Base-by-base conservation (phyloP, 2,329 filamentous ascomycete species). In the Talaromyces atroroseus region DNA sequence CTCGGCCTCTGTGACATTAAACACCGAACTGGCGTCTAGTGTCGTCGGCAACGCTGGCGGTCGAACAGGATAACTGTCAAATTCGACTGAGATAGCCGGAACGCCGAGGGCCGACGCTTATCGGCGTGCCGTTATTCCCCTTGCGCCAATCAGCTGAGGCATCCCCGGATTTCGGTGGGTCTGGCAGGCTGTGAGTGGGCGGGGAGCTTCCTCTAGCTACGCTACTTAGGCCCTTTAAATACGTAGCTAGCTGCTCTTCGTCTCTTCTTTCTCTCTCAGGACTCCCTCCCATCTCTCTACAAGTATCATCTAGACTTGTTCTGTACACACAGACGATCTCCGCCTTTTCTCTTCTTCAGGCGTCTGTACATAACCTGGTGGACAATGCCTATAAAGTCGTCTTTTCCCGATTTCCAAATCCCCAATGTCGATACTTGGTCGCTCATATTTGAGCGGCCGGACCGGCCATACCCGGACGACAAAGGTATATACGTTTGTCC, bases 341-440 rank as follows among this genome's bases (percentile, higher is more conserved):
- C n/a, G n/a, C n/a, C n/a, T 34, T 34, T 34, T 20, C 2, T n/a
- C 8, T n/a, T 36, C n/a, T 12, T 45, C 2, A 46, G 2, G 34
- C 16, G 7, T 44, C 40, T 18, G n/a, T 40, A 18, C 20, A 40
- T 44, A 10, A 23, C 20, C 2, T 45, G 26, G 24, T n/a, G 26
- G 32, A 52, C 55, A 38, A 95, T 95, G 90, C 87, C 88, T 59
- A 80, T 86, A 65, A 76, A 82, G 48, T 91, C 90, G 2, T 74
- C 76, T 0, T 90, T 85, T 66, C 78, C 84, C 1, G 71, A 78
- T 7, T 65, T 94, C 38, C 77, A 85, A 20, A 85, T 96, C 42
- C 91, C 92, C 0, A 75, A 87, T 63, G 74, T 86, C 55, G 90
- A 95, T 70, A 68, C 95, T 49, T 96, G 89, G 89, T 80, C 80